Conservation (phyloP, 805 yeast genomes). For the Phaffomyces antillensis region DNA sequence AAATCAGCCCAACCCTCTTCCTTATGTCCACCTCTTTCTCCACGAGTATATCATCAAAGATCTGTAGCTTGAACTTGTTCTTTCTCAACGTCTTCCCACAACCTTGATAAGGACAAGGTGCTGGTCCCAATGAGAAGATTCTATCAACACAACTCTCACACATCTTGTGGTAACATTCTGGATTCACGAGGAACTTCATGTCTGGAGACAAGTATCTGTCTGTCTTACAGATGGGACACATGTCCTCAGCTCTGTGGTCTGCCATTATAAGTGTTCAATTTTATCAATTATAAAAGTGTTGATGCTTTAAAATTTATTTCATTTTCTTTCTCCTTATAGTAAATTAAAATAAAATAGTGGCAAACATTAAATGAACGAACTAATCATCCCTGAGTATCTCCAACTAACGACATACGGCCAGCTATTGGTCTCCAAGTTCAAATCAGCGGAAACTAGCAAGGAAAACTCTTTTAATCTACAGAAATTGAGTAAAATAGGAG, state of each 20-base stretch:
- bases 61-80: slow-evolving; percentile 85
- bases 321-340: neutral
- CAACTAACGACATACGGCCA: slow-evolving; percentile 1
- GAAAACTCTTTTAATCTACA: neutral
- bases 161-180: slow-evolving; percentile 96
- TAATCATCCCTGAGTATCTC: slow-evolving; percentile 3
- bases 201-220: slow-evolving; percentile 91
- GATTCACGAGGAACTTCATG: slow-evolving; percentile 85
- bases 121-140: slow-evolving; percentile 90
- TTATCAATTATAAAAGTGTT: neutral
- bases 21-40: slow-evolving; percentile 92
- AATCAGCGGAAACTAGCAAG: neutral
- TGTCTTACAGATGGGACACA: slow-evolving; percentile 97
- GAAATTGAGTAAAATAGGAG: neutral
- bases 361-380: too few relatives aligned
- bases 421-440: neutral
- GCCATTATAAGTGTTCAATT: neutral
- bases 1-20: slow-evolving; percentile 65
- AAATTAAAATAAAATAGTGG: too few relatives aligned
- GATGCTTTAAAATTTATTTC: too few relatives aligned
- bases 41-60: slow-evolving; percentile 83
- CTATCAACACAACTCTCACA: slow-evolving; percentile 97
- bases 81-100: slow-evolving; percentile 84
- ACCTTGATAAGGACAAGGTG: slow-evolving; percentile 90
- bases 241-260: slow-evolving; percentile 43